These are phyloP conservation scores for Trichoderma citrinoviride DNA, from an alignment of 2,329 filamentous ascomycete species.

Conservation along the genomic window DNA sequence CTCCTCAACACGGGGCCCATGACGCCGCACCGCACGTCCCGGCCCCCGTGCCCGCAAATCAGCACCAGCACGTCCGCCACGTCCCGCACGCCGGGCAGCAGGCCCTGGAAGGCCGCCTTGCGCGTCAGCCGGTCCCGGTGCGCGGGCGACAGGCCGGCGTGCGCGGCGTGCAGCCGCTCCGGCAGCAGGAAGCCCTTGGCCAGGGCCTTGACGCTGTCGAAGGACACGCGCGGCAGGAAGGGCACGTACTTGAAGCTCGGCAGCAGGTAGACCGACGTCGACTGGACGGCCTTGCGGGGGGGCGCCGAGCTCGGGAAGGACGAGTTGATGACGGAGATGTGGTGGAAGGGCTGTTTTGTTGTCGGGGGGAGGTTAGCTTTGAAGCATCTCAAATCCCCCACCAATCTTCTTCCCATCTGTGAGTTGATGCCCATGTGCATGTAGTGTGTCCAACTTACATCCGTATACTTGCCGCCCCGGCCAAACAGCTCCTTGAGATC, in stretches of 20 bases:
- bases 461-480: slow-evolving; percentile 61
- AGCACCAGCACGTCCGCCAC: slow-evolving; percentile 71
- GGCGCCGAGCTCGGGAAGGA: slow-evolving; percentile 65
- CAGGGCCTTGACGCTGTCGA: slow-evolving; percentile 54
- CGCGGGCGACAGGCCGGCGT: slow-evolving; percentile 57
- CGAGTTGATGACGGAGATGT: slow-evolving; percentile 71
- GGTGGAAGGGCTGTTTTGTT: slow-evolving; percentile 69
- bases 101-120: slow-evolving; percentile 51
- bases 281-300: slow-evolving; percentile 45
- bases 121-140: slow-evolving; percentile 52
- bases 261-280: slow-evolving; percentile 70
- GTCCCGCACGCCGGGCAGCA: slow-evolving; percentile 57
- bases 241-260: slow-evolving; percentile 81
- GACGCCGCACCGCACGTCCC: slow-evolving; percentile 79
- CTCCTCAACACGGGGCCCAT: slow-evolving; percentile 69
- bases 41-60: slow-evolving; percentile 81
- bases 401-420: background rate
- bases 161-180: slow-evolving; percentile 57
- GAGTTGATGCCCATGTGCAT: background rate
- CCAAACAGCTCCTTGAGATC: slow-evolving; percentile 70
- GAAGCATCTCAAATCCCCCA: background rate
- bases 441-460: slow-evolving; percentile 50
- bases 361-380: too few relatives aligned
- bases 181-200: slow-evolving; percentile 67
- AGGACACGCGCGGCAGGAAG: slow-evolving; percentile 61